These are phyloP conservation scores for Penicillium sp. DNA, from an alignment of 2,329 filamentous ascomycete genomes.

Conservation along the genomic window DNA sequence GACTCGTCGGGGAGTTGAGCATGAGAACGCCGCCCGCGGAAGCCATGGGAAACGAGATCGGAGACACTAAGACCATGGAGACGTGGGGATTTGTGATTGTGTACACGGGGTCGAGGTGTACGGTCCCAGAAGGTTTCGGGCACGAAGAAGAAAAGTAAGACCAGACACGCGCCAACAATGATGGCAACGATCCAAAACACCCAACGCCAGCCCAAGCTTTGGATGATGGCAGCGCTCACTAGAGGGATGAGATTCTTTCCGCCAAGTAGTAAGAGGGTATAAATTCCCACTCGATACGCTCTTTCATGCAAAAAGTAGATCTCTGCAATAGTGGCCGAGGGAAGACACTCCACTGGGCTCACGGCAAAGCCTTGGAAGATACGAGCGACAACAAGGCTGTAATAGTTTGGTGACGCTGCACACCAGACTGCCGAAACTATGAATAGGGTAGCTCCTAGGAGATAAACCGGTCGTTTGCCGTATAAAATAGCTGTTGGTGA, in stretches of 20 bases:
- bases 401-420: constrained; percentile 75
- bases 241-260: constrained; percentile 90
- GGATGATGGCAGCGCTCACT: constrained; percentile 80
- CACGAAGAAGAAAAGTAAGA: constrained; percentile 82
- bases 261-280: constrained; percentile 81
- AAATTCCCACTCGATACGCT: constrained; percentile 89
- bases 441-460: constrained; percentile 74
- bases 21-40: constrained; percentile 36
- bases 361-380: constrained; percentile 86
- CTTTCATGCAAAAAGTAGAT: constrained; percentile 95
- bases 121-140: constrained; percentile 97
- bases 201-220: constrained; percentile 80
- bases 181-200: constrained; percentile 88
- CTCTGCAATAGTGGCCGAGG: constrained; percentile 90
- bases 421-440: constrained; percentile 78
- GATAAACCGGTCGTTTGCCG: constrained; percentile 88
- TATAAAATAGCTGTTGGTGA: constrained; percentile 89
- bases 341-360: constrained; percentile 86
- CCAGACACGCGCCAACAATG: constrained; percentile 67
- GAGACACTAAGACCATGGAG: constrained; percentile 37
- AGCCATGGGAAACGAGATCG: constrained; percentile 35
- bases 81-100: constrained; percentile 38
- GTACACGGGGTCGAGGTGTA: constrained; percentile 57
- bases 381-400: constrained; percentile 74
- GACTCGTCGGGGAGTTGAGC: constrained; percentile 18